Percentiles rank a stretch among this genome's conserved stretches.
phyloP scores from a whole-genome alignment of 805 yeast genomes.

The Lipomyces spencermartinsiae region DNA sequence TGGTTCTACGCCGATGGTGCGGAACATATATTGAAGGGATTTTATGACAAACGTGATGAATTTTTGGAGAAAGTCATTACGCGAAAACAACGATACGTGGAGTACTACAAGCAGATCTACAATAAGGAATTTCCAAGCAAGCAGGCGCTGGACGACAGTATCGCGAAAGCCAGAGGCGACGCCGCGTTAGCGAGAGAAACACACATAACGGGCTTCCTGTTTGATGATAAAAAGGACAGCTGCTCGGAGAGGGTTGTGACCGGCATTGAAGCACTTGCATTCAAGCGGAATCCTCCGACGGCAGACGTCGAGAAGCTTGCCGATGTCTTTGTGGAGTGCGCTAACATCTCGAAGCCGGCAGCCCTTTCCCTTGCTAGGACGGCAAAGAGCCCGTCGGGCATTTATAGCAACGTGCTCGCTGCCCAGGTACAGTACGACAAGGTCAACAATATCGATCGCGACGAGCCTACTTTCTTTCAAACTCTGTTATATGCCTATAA shows the following conservation, averaged over 20 bases:
- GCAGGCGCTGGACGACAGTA: neutral
- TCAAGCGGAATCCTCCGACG: neutral
- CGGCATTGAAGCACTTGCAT: neutral
- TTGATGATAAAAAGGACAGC: neutral
- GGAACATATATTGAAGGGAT: neutral
- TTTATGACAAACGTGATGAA: neutral
- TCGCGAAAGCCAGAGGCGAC: neutral
- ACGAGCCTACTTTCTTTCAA: neutral
- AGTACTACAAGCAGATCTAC: neutral
- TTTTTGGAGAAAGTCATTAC: neutral
- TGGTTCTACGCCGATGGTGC: conserved; percentile 1
- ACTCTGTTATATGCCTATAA: neutral
- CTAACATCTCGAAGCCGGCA: neutral
- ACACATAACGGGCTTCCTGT: neutral
- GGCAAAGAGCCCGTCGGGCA: neutral
- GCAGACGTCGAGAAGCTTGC: neutral
- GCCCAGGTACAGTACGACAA: conserved; percentile 2
- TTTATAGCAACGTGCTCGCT: neutral
- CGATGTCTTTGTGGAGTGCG: conserved; percentile 3
- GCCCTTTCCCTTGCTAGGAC: neutral
- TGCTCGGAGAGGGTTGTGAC: neutral
- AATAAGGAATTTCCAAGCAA: neutral
- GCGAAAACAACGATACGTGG: neutral
- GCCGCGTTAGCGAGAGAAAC: neutral
- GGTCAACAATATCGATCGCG: neutral